These are phyloP conservation scores for Acanthochlamys bracteata DNA, from an alignment of 106 monocot species.

Conservation along the genomic window DNA sequence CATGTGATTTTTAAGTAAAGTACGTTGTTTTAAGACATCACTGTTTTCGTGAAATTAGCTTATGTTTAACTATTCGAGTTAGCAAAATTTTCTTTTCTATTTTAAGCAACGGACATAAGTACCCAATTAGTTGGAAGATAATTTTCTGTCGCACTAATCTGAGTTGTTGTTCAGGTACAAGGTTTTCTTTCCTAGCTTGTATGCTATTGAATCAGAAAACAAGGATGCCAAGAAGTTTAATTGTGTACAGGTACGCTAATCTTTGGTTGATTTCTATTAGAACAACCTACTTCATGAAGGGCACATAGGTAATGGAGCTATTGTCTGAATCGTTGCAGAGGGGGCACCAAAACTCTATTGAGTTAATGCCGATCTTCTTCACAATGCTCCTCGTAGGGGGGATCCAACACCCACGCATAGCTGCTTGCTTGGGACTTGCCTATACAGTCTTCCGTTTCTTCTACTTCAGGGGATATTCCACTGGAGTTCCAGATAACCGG, in stretches of 20 bases:
- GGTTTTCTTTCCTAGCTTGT: constrained; percentile 74
- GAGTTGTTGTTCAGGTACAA: constrained; percentile 51
- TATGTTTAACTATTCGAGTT: no score
- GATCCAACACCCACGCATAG: constrained; percentile 53
- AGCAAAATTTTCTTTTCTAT: not conserved
- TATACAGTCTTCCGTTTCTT: constrained; percentile 71
- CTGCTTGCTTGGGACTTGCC: constrained; percentile 39
- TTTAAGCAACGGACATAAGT: not conserved
- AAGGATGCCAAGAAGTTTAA: constrained; percentile 94
- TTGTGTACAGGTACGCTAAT: constrained; percentile 57
- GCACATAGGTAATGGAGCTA: not conserved
- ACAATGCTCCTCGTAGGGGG: constrained; percentile 53
- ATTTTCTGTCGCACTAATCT: not conserved
- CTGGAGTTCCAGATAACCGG: constrained; percentile 66
- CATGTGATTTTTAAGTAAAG: no score
- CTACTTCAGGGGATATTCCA: constrained; percentile 91
- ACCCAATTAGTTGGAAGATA: not conserved
- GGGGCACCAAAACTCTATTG: constrained; percentile 95
- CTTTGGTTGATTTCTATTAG: not conserved
- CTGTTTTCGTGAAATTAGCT: no score
- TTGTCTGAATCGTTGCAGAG: constrained; percentile 23
- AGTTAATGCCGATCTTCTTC: constrained; percentile 83
- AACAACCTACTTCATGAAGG: not conserved
- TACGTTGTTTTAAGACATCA: no score
- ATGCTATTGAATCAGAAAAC: constrained; percentile 78